phyloP scores from a whole-genome alignment of 2,329 filamentous ascomycete species.

The Bretziella fagacearum region DNA sequence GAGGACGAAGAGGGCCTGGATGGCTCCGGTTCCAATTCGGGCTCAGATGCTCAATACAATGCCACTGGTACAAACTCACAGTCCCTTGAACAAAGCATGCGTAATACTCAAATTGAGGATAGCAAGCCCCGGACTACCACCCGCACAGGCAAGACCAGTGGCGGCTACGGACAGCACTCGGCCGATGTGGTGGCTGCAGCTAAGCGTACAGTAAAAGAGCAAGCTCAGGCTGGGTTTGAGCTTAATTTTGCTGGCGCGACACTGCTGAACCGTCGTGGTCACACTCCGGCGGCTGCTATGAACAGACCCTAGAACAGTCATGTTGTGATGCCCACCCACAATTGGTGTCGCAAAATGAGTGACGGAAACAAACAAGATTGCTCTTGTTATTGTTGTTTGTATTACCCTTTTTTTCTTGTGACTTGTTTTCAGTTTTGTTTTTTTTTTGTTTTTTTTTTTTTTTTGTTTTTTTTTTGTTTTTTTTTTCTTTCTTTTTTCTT shows the following conservation, averaged over 20 bases:
- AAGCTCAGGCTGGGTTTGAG: slow-evolving; percentile 70
- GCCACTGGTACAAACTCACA: slow-evolving; percentile 34
- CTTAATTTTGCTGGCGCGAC: slow-evolving; percentile 83
- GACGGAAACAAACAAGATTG: too few relatives aligned
- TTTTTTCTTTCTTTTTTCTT: slow-evolving; percentile 3
- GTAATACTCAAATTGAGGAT: slow-evolving; percentile 57
- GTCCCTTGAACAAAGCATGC: slow-evolving; percentile 73
- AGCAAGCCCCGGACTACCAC: slow-evolving; percentile 32
- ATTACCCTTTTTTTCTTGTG: not conserved
- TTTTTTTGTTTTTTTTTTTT: slow-evolving; percentile 4
- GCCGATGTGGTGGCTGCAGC: slow-evolving; percentile 70
- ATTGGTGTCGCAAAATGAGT: too few relatives aligned
- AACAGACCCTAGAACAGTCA: too few relatives aligned
- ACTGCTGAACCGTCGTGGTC: slow-evolving; percentile 54
- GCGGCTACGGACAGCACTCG: slow-evolving; percentile 78
- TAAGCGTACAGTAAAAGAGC: slow-evolving; percentile 56
- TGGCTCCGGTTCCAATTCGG: slow-evolving; percentile 8
- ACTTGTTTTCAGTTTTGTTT: slow-evolving; percentile 18
- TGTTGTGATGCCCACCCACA: too few relatives aligned
- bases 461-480: not conserved
- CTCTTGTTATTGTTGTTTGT: not conserved
- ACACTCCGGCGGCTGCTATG: slow-evolving; percentile 27
- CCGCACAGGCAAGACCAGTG: slow-evolving; percentile 24
- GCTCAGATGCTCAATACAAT: slow-evolving; percentile 24
- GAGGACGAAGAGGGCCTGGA: slow-evolving; percentile 42